Evolutionary conservation across 371 early-diverging fungal genomes (phyloP), one percentile per base, ranked within the genome.

Genomic region (Apophysomyces elegans): DNA sequence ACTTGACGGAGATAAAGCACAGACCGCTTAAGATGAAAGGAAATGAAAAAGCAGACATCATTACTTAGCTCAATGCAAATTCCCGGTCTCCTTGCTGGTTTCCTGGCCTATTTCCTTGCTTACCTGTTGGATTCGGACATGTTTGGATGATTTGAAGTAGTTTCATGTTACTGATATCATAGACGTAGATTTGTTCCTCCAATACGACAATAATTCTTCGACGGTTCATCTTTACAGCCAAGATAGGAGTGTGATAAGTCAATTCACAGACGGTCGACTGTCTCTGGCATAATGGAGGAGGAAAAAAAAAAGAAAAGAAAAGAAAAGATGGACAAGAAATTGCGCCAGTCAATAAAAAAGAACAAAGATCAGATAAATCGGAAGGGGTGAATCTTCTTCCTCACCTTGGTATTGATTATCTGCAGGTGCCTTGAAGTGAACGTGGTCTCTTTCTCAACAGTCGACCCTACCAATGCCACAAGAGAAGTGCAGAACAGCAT

Each of bases 151-250:
- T 95, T 70, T 96, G 95, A 47, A 96, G 81, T 5, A 96, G 83
- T 72, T 95, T 95, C 98, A 98, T 98, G 77, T 96, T 98, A 75
- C 90, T 88, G 54, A 96, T 95, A 73, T 98, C 97, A 77, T 94
- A 93, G n/a, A 95, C 79, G 66, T 86, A 92, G 45, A 96, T 94
- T 64, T 92, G 91, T 65, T 95, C 95, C 71, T 98, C 98, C 37
- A 97, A 84, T 8, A 95, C 91, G 6, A 96, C 97, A 47, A 95
- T 88, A 8, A 98, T 83, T 47, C 97, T 86, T 71, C 91, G 91
- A 35, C 98, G 86, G 82, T 98, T 98, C 68, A 98, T 87, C 78
- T 96, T 95, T 39, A 98, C 97, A 1, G 95, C 90, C 56, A 98
- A 79, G 50, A 98, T 93, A 7, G 95, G 86, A 0, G 94, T 93